These are phyloP conservation scores for Tolypocladium amazonense DNA, from an alignment of 2,329 filamentous ascomycete genomes.

Conservation along the genomic window DNA sequence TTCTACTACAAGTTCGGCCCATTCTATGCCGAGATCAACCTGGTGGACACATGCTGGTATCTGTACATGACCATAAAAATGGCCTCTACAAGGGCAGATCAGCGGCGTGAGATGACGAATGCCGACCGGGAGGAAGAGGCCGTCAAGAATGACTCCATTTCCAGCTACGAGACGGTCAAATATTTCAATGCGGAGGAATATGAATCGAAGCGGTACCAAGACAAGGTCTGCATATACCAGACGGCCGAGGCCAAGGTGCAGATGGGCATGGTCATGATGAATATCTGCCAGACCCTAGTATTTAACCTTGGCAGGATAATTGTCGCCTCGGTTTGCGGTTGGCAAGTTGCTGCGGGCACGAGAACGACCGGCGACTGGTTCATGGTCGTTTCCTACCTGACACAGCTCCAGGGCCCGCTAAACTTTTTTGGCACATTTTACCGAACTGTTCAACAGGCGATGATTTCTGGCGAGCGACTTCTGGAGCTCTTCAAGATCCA, in stretches of 20 bases:
- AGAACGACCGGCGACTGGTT: conserved; percentile 63
- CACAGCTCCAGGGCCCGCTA: conserved; percentile 68
- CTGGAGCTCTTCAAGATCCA: conserved; percentile 94
- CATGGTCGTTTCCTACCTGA: conserved; percentile 63
- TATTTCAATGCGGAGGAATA: conserved; percentile 81
- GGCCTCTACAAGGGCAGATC: conserved; percentile 85
- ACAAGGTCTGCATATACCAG: conserved; percentile 62
- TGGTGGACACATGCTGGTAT: conserved; percentile 90
- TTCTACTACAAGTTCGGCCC: conserved; percentile 56
- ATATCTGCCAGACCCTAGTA: conserved; percentile 68
- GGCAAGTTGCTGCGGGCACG: conserved; percentile 60
- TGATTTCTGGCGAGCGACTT: conserved; percentile 95
- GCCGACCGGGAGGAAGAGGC: conserved; percentile 91
- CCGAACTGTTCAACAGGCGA: conserved; percentile 85
- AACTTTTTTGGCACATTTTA: conserved; percentile 95
- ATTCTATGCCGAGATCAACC: conserved; percentile 81
- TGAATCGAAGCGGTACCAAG: conserved; percentile 63
- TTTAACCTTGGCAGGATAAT: conserved; percentile 69
- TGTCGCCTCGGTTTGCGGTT: conserved; percentile 63
- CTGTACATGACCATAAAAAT: conserved; percentile 93
- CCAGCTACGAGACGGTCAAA: conserved; percentile 94
- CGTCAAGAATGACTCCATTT: conserved; percentile 97
- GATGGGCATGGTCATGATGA: conserved; percentile 68
- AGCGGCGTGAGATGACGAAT: conserved; percentile 89
- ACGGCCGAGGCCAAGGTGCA: conserved; percentile 65